Conservation (phyloP, 2,329 filamentous ascomycete genomes). For the Beauveria sp. region DNA sequence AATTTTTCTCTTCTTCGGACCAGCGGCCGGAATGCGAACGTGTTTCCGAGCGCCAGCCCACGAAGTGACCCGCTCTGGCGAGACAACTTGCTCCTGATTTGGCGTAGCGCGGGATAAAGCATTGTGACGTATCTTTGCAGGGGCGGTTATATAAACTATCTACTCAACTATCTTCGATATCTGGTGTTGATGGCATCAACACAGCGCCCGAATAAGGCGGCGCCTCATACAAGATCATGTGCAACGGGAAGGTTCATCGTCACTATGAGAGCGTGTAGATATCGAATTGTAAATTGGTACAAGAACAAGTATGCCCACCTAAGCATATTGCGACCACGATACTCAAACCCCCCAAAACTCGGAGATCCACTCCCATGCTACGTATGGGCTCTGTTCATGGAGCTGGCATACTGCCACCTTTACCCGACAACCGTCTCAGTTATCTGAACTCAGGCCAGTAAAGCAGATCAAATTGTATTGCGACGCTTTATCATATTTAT, state of each 20-base stretch:
- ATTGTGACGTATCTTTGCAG: neutral
- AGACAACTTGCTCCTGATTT: neutral
- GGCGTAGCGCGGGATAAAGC: neutral
- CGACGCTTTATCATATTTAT: neutral
- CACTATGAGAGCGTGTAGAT: too few species aligned
- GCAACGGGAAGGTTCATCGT: too few species aligned
- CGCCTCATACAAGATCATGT: too few species aligned
- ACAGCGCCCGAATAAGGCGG: too few species aligned
- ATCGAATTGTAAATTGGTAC: too few species aligned
- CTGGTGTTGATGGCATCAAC: neutral
- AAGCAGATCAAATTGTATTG: neutral
- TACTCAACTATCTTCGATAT: neutral
- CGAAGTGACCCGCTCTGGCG: neutral
- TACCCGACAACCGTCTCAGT: too few species aligned
- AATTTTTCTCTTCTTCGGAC: slow-evolving; percentile 10
- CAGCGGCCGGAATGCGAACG: slow-evolving; percentile 16
- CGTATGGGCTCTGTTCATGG: neutral
- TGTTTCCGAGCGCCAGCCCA: slow-evolving; percentile 10
- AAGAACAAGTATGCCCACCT: too few species aligned
- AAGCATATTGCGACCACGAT: too few species aligned
- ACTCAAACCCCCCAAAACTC: too few species aligned
- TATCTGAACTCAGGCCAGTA: neutral
- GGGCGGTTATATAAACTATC: neutral
- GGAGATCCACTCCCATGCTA: too few species aligned
- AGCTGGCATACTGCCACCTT: neutral